Base-by-base conservation (phyloP, 805 yeast genomes). In the Saccharomycopsis sp. region DNA sequence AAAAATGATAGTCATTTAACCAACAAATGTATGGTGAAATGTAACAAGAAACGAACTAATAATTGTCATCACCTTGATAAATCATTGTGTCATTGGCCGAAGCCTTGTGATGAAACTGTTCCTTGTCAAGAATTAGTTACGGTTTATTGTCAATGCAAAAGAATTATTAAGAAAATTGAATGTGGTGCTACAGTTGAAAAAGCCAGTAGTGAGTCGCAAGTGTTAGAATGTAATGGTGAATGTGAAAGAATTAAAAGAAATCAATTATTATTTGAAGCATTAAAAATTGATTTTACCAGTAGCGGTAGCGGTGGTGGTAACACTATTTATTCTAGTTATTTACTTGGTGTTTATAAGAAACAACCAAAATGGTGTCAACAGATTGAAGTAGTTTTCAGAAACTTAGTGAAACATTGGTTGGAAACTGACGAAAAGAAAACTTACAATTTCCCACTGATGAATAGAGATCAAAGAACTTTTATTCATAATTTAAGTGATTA, bases 371-470 rank as follows among this genome's bases (percentile, higher is more conserved):
- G 95, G 93, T 81, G 95, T 60, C 58, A 63, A 11, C 69, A 72
- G 50, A 74, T 85, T 37, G 95, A 85, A 60, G 54, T 54, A 1
- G 62, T 68, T 20, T 62, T 86, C 26, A 60, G 68, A 19, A 61
- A 66, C 9, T 74, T 86, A 48, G 68, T 79, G 7, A 11, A 29
- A 3, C 29, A 36, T 9, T 43, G 44, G 43, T 14, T 20, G 23
- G 34, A 43, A 14, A 17, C 38, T 37, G 62, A 67, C 45, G 57
- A 61, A 17, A 56, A 60, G 20, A 66, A 69, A 31, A 61, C 73
- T 1, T 61, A 74, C 52, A 79, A 78, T 56, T 85, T 89, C 62
- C 79, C 79, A 14, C 81, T 90, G 14, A 85, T 88, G 95, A 70
- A 65, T 41, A 59, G 68, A 11, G 72, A 77, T 4, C 90, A 85